Evolutionary conservation across 768 basidiomycete species (phyloP), one percentile per base, ranked within the genome.

Genomic region (Naganishia randhawae): DNA sequence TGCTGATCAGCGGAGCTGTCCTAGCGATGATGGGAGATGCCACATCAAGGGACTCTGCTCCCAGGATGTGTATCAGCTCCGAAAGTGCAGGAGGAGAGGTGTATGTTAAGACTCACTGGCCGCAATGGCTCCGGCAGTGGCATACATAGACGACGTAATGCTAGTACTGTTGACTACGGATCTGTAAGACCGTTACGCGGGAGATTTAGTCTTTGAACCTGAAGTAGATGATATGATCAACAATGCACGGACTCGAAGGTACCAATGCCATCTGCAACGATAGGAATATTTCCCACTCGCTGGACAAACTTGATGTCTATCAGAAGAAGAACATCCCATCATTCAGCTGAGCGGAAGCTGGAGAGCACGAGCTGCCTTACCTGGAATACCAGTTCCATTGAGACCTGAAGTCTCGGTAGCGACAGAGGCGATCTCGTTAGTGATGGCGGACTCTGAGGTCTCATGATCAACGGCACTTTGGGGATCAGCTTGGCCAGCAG

Each of bases 261-360:
- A 14, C 72, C 67, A 53, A 79, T 69, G 17, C 77, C 75, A 70
- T 78, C 78, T 52, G 77, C 75, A 33, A 79, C 71, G 63, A 73
- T 71, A 19, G 78, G 78, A 29, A 79, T 74, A 16, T 74, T 70
- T 45, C 74, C 77, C 22, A 79, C 68, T 17, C 75, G 71, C 5
- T 68, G 68, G 29, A 79, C 73, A 68, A 79, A 77, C 73, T 76
- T 75, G 77, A 76, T 76, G 52, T 72, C 78, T 76, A 62, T 10
- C 37, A n/a, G 25, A 54, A 3, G 22, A 29, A 1, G 31, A 25
- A 17, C 14, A 4, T 48, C 19, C 13, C 33, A 37, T 55, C 2
- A 22, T n/a, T 55, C 31, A 55, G 33, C n/a, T 9, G 17, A 31
- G 19, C 3, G 11, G 51, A 27, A 7, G 22, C 10, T 33, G 32